Evolutionary conservation across 2,329 filamentous ascomycete genomes (phyloP).

Genomic region (Didymella lethalis): DNA sequence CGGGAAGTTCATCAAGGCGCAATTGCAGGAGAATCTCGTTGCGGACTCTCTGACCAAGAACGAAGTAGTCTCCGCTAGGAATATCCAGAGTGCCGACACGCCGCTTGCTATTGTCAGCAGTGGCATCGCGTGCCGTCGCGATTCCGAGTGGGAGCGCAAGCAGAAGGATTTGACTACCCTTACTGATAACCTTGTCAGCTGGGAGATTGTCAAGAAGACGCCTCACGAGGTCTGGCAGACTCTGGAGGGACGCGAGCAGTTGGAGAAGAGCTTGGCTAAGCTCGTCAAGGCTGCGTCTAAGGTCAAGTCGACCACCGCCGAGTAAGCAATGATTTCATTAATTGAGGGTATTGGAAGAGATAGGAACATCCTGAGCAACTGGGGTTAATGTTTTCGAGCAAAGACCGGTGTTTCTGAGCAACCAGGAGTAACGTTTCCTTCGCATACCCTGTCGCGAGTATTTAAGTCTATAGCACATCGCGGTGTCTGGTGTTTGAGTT

Average conservation of each 20-base stretch:
- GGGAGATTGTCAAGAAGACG: slow-evolving; percentile 86
- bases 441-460: slow-evolving; percentile 21
- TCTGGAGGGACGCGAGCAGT: slow-evolving; percentile 71
- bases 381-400: too few relatives aligned
- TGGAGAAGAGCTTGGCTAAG: slow-evolving; percentile 80
- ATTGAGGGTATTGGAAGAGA: neutral
- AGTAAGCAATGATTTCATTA: neutral
- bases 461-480: slow-evolving; percentile 12
- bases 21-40: slow-evolving; percentile 91
- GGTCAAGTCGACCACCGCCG: slow-evolving; percentile 10
- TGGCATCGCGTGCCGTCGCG: slow-evolving; percentile 71
- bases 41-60: slow-evolving; percentile 83
- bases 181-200: slow-evolving; percentile 78
- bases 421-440: slow-evolving; percentile 4
- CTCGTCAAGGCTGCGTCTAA: slow-evolving; percentile 61
- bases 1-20: slow-evolving; percentile 86
- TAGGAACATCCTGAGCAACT: neutral
- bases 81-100: slow-evolving; percentile 78
- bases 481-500: slow-evolving; percentile 4
- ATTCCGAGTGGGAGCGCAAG: slow-evolving; percentile 79
- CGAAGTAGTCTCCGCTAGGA: slow-evolving; percentile 78
- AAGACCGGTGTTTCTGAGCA: neutral
- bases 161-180: slow-evolving; percentile 84
- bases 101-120: slow-evolving; percentile 85
- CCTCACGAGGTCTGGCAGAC: slow-evolving; percentile 88